Evolutionary conservation across 169 alveolate genomes (phyloP), one percentile per base, ranked within the genome.

Genomic region (Cryptosporidium meleagridis): DNA sequence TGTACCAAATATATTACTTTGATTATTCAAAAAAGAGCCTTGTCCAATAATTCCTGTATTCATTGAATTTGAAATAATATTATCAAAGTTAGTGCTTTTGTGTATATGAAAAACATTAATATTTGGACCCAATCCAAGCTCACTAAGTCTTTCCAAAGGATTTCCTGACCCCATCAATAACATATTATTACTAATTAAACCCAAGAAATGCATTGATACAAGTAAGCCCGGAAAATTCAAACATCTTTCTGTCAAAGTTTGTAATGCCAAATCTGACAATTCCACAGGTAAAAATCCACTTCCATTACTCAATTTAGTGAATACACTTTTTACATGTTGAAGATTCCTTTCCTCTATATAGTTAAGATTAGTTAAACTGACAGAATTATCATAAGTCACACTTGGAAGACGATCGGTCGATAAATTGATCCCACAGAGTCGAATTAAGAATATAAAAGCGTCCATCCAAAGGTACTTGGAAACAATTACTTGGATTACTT

Each of bases 211-310:
- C 62, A 92, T 69, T 35, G 94, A 91, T 2, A 91, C 93, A 0
- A 92, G 84, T 16, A 92, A 89, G 6, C 94, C 95, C 8, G 95
- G 39, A 45, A 87, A 85, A 80, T 87, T 87, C 61, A 92, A 75
- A 37, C 93, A 85, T 33, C 87, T 89, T 52, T 92, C 95, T 12
- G 95, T 92, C 16, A 92, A 58, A 31, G 92, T 71, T 51, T 71
- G 91, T 59, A 92, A 51, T 1, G 95, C 95, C 69, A 91, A 92
- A 37, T 92, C 95, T 31, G 91, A 91, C 9, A 92, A 45, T 29
- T 91, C 94, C 3, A 92, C 87, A 0, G 95, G 94, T 31, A 92
- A 68, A 67, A 92, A 92, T 2, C 93, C 93, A 8, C 93, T 75
- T 21, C 59, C 75, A 55, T 91, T 91, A 33, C 93, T 86, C 31